Evolutionary conservation across 345 rosid genomes (phyloP).

Genomic region (Dipteronia sinensis): DNA sequence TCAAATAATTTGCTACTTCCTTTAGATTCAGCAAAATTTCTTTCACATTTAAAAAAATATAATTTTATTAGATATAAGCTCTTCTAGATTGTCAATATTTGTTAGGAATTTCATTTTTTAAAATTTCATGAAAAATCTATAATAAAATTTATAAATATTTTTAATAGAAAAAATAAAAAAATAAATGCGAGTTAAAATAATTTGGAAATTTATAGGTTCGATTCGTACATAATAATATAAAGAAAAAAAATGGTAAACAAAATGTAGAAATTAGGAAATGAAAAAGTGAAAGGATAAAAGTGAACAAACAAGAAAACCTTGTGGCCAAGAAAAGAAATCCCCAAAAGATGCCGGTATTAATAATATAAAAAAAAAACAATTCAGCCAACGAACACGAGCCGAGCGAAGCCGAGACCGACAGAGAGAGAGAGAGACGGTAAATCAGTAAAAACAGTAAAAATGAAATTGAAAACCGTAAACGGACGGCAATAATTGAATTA

Average conservation of each 20-base stretch:
- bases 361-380: not conserved
- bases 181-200: too few relatives aligned
- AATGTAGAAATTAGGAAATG: not conserved
- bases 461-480: not conserved
- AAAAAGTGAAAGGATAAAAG: not conserved
- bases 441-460: not conserved
- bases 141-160: not conserved
- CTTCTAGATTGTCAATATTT: too few relatives aligned
- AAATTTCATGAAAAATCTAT: not conserved
- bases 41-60: too few relatives aligned
- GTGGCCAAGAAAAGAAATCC: not conserved
- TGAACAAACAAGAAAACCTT: not conserved
- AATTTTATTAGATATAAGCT: too few relatives aligned
- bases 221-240: not conserved
- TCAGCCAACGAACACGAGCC: conserved; percentile 10
- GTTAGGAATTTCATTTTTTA: too few relatives aligned
- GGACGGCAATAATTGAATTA: not conserved
- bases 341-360: not conserved
- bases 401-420: conserved; percentile 21
- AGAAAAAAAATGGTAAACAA: not conserved
- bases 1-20: too few relatives aligned
- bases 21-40: too few relatives aligned
- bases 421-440: not conserved
- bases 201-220: too few relatives aligned
- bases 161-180: too few relatives aligned